Evolutionary conservation across 495 filamentous ascomycete species (phyloP).

Genomic region (Elaphomyces granulatus): DNA sequence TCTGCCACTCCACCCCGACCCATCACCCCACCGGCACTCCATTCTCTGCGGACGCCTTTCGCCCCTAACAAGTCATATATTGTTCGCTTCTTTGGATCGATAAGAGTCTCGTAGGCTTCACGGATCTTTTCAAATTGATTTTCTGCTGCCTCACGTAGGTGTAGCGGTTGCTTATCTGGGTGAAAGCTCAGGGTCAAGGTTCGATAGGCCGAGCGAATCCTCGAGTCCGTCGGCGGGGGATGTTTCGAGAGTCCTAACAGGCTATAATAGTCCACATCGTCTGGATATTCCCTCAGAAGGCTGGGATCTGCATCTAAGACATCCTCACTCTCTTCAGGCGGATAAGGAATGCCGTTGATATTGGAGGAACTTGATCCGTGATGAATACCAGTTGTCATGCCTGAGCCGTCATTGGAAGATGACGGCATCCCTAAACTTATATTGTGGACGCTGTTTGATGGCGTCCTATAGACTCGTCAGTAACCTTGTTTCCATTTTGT

Average conservation of each 20-base stretch:
- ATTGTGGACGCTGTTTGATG: too few species aligned
- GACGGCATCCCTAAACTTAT: neutral
- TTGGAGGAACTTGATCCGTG: neutral
- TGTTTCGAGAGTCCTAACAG: constrained; percentile 33
- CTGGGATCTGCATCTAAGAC: constrained; percentile 2
- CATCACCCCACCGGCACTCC: constrained; percentile 23
- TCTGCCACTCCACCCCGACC: constrained; percentile 18
- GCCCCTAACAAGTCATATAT: constrained; percentile 40
- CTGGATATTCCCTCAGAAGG: constrained; percentile 14
- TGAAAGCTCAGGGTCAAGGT: constrained; percentile 42
- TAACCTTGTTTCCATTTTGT: too few species aligned
- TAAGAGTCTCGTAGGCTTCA: constrained; percentile 40
- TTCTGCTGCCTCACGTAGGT: constrained; percentile 31
- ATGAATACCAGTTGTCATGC: neutral
- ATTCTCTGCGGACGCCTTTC: constrained; percentile 33
- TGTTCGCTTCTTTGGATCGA: constrained; percentile 37
- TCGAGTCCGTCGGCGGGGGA: constrained; percentile 30
- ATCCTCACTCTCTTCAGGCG: neutral
- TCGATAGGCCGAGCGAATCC: constrained; percentile 39
- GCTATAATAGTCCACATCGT: constrained; percentile 34
- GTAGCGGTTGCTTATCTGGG: constrained; percentile 41
- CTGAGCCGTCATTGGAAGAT: neutral
- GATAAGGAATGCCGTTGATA: neutral
- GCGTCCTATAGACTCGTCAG: too few species aligned
- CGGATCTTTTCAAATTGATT: constrained; percentile 35